Conservation (phyloP, 305 asterid species). For the Coffea humblotiana region DNA sequence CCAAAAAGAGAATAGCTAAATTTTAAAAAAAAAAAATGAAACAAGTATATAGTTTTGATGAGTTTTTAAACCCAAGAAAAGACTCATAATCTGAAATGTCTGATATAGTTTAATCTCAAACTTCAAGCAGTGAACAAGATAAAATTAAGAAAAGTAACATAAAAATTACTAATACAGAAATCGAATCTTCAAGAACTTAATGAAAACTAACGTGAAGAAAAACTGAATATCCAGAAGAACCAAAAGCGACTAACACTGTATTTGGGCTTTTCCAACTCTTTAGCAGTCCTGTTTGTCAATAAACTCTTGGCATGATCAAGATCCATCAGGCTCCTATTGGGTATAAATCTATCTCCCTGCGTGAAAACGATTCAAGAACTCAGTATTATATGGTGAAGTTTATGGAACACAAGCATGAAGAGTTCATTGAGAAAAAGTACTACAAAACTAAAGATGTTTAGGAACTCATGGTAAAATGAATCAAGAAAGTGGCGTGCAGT, state of each 20-base stretch:
- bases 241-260: slow-evolving; percentile 36
- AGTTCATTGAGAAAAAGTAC: not conserved
- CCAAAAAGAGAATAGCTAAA: no score
- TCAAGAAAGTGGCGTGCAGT: slow-evolving; percentile 1
- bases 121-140: not conserved
- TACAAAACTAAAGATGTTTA: not conserved
- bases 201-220: not conserved
- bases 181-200: not conserved
- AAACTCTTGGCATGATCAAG: slow-evolving; percentile 67
- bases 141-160: not conserved
- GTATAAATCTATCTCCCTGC: slow-evolving; percentile 89
- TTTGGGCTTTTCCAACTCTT: slow-evolving; percentile 26
- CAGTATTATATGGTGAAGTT: not conserved
- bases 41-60: no score
- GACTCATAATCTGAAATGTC: not conserved
- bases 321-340: slow-evolving; percentile 87
- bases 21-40: no score
- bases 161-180: not conserved
- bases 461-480: slow-evolving; percentile 5
- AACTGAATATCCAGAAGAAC: not conserved
- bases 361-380: slow-evolving; percentile 12
- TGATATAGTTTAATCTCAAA: not conserved
- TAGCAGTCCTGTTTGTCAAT: slow-evolving; percentile 45
- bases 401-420: not conserved
- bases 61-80: not conserved